Base-by-base conservation (phyloP, 257 asterid genomes). In the Nicotiana paniculata region DNA sequence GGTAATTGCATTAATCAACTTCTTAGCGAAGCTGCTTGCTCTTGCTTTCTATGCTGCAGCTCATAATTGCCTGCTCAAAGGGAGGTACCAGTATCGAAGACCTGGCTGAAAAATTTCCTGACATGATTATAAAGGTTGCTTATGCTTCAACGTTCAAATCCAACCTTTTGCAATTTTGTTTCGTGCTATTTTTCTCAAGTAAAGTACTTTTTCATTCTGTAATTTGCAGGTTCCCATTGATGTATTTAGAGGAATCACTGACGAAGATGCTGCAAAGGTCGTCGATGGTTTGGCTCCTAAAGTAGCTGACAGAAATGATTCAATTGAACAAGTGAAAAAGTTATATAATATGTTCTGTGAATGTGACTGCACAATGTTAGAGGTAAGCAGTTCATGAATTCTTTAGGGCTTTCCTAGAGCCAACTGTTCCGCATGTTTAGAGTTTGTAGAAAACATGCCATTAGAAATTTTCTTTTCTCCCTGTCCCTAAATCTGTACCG, bases 21-120 rank as follows among this genome's bases (percentile, higher is more conserved):
- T 28, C 15, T 58, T 12, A 4, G 9, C 18, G 28, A 28, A 64
- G 70, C 37, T 64, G 4, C 37, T 63, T 4, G 69, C 10, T 64
- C 70, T 64, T 64, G 39, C 37, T 81, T 37, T 79, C 78, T 57
- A 18, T 70, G 26, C 63, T 86, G 89, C 93, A 93, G 99, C 90
- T 96, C 87, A 93, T 96, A 69, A 93, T 93, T 83, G 92, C 99
- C 86, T 96, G 99, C 69, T 86, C 89, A 75, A 93, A 91, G 86
- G 99, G 99, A 78, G 98, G 99, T 87, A 96, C 99, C 46, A 95
- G 99, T 83, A 93, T 95, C 26, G 98, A 95, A 88, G 99, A 95
- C 90, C 95, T 95, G 81, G 98, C 98, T 18, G 99, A 93, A 89
- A 82, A 91, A 87, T 97, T 93, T 81, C 99, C 98, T 18, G 98